Base-by-base conservation (phyloP, 164 flowering plant species). In the Magnolia sinica region DNA sequence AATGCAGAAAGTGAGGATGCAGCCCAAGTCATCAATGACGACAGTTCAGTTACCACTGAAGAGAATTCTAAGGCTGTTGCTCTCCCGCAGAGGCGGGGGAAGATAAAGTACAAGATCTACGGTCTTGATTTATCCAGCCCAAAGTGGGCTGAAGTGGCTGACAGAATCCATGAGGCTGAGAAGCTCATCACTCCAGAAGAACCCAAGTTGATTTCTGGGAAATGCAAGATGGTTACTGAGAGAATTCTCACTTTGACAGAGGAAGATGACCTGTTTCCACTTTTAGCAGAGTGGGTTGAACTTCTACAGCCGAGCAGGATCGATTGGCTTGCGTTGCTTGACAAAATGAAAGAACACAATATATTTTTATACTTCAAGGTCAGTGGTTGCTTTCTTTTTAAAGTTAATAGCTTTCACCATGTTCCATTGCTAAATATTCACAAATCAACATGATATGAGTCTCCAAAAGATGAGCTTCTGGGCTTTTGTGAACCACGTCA, bases 101-200 rank as follows among this genome's bases (percentile, higher is more conserved):
- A 89, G 88, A 84, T 92, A 18, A 88, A 84, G 83, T 94, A 91
- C 83, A 92, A 86, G 87, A 88, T 94, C 69, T 91, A 94, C 80
- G 98, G 99, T 20, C 89, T 96, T 78, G 98, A 94, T 83, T 84
- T 94, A 31, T 96, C 99, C 9, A 89, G 86, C 18, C 81, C 86
- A 6, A 86, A 90, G 81, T 96, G 98, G 45, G 87, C 81, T 22
- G 89, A 92, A 83, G 93, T 90, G 77, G 91, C 96, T 68, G 91
- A 92, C 67, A 90, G 84, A 74, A 80, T 89, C 52, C 87, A 90
- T 72, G 93, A 90, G 79, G 75, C 87, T 23, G 93, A 75, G 65
- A 83, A 88, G 75, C 23, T 82, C 11, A 72, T 82, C 50, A 83
- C 83, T 84, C 93, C 95, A 19, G 81, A 89, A 76, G 97, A 89